These are phyloP conservation scores for Kwoniella shivajii DNA, from an alignment of 1,284 basidiomycete genomes.

Conservation along the genomic window DNA sequence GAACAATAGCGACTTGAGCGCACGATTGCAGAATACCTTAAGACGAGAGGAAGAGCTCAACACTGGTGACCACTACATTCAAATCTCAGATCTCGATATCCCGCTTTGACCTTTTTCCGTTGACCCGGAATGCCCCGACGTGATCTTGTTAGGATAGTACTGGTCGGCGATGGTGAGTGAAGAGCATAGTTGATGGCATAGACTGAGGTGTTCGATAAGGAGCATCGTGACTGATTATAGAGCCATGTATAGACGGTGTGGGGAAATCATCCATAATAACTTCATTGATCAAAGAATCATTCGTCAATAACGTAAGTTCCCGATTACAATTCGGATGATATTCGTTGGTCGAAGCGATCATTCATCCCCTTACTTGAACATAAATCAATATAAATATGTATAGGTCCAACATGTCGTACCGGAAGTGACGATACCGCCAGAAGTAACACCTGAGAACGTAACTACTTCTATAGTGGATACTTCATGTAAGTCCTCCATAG, in stretches of 20 bases:
- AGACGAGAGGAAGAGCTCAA: no score
- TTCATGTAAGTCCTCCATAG: constrained; percentile 69
- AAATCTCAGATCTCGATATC: background rate
- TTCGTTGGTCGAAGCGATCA: background rate
- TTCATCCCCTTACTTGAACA: background rate
- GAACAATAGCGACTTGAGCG: no score
- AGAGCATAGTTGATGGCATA: background rate
- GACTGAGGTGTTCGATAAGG: background rate
- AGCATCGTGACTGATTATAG: constrained; percentile 8
- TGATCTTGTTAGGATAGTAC: constrained; percentile 68
- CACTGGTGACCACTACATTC: background rate
- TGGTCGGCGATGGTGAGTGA: constrained; percentile 84
- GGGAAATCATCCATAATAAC: constrained; percentile 95
- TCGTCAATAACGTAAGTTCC: constrained; percentile 78
- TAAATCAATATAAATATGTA: constrained; percentile 11
- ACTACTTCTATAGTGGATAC: constrained; percentile 96
- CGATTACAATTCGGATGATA: no score
- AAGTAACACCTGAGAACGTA: constrained; percentile 92
- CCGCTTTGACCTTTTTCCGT: background rate
- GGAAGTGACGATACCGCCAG: constrained; percentile 92
- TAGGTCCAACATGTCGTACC: constrained; percentile 89
- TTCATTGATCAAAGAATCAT: constrained; percentile 92
- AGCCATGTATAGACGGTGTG: constrained; percentile 80
- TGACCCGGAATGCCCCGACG: constrained; percentile 45
- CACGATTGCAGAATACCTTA: background rate